Percentiles rank a stretch among this genome's conserved stretches.
Evolutionary conservation across 2,329 filamentous ascomycete genomes (phyloP).

Genomic region (Ophiostoma perfectum): DNA sequence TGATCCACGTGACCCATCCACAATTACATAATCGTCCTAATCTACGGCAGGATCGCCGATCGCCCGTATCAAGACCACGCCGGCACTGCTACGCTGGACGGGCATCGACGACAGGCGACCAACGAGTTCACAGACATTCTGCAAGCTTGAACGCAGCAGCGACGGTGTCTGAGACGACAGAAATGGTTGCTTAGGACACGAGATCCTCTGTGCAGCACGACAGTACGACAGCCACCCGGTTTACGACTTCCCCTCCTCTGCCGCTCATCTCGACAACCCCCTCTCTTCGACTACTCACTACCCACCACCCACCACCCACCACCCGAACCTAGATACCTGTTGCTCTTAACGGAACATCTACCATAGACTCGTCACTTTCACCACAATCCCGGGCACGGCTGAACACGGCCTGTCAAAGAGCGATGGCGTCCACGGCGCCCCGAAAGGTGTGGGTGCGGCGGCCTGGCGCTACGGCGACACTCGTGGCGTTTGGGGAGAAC

Average conservation of each 20-base stretch:
- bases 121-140: neutral
- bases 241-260: neutral
- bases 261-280: neutral
- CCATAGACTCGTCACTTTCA: no score
- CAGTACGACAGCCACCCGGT: neutral
- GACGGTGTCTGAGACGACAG: neutral
- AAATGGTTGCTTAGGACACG: neutral
- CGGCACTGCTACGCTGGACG: neutral
- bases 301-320: no score
- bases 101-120: neutral
- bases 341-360: no score
- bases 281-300: neutral
- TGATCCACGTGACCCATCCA: neutral
- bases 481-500: conserved; percentile 78
- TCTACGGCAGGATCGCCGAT: neutral
- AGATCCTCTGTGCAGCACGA: neutral
- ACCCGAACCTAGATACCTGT: no score
- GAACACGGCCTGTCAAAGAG: neutral
- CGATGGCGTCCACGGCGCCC: conserved; percentile 32
- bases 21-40: neutral
- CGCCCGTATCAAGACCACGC: neutral
- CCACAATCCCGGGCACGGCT: neutral
- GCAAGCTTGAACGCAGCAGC: neutral
- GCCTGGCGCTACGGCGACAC: conserved; percentile 75
- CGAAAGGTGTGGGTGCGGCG: conserved; percentile 95